A percentile compares a stretch with the other conserved stretches of the same genome.
phyloP scores from a whole-genome alignment of 108 stramenopile species.

The Cyclotella kingstonii region DNA sequence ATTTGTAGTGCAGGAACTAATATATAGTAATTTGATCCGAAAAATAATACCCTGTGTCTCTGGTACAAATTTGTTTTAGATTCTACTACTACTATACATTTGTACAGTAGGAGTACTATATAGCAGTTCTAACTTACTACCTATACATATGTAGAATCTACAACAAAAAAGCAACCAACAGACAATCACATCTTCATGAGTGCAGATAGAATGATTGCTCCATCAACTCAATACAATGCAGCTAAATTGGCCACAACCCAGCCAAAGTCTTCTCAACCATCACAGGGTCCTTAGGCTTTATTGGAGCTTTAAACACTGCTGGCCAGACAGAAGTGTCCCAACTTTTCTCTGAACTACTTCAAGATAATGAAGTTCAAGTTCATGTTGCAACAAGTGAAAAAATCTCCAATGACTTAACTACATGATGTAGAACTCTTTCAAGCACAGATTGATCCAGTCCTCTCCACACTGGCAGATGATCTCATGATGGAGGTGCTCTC shows the following conservation, averaged over 20 bases:
- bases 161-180: too few relatives aligned
- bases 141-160: too few relatives aligned
- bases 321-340: constrained; percentile 54
- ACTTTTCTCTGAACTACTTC: constrained; percentile 78
- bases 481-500: constrained; percentile 59
- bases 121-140: too few relatives aligned
- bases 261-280: constrained; percentile 81
- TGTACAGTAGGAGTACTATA: too few relatives aligned
- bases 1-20: too few relatives aligned
- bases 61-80: too few relatives aligned
- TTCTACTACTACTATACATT: too few relatives aligned
- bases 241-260: constrained; percentile 90
- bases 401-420: constrained; percentile 80
- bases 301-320: constrained; percentile 18
- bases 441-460: constrained; percentile 62
- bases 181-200: too few relatives aligned
- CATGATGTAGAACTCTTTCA: constrained; percentile 73
- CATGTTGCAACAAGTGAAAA: constrained; percentile 88
- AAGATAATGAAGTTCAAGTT: constrained; percentile 93
- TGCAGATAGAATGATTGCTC: too few relatives aligned
- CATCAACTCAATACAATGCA: too few relatives aligned
- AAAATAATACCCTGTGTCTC: too few relatives aligned
- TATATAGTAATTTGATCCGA: too few relatives aligned
- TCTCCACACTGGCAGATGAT: constrained; percentile 64
- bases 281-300: constrained; percentile 64